Conservation (phyloP, 176 grass and related monocot genomes). For the Tillandsia fasciculata region DNA sequence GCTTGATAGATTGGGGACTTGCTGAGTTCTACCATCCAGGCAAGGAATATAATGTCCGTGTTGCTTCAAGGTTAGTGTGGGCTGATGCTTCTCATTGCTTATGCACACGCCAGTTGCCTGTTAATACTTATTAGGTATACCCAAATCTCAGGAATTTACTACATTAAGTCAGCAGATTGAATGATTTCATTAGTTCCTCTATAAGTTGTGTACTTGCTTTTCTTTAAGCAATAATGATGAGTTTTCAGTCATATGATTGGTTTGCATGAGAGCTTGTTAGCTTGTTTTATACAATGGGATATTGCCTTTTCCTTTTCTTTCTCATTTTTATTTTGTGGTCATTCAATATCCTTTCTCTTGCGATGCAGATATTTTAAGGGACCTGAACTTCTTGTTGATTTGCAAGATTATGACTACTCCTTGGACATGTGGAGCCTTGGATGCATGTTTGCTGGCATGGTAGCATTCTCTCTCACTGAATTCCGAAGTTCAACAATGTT, state of each 20-base stretch:
- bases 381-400: slow-evolving; percentile 79
- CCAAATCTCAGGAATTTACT: no score
- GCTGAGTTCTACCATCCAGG: slow-evolving; percentile 70
- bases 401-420: slow-evolving; percentile 84
- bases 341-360: slow-evolving; percentile 5
- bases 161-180: background rate
- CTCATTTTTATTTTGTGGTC: background rate
- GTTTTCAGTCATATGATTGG: no score
- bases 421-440: slow-evolving; percentile 93
- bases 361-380: slow-evolving; percentile 70
- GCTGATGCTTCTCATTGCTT: background rate
- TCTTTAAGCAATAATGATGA: no score
- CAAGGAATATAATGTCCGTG: slow-evolving; percentile 63
- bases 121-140: no score
- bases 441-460: slow-evolving; percentile 91
- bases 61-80: slow-evolving; percentile 45
- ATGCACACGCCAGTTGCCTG: background rate
- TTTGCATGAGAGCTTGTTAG: no score
- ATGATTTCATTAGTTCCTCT: no score
- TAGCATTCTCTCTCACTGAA: slow-evolving; percentile 10
- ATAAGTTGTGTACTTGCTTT: no score
- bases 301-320: background rate
- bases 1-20: slow-evolving; percentile 65
- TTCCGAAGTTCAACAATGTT: no score
- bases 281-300: background rate